Conservation (phyloP, 129 eudicot species). For the Rutidosis leptorrhynchoides region DNA sequence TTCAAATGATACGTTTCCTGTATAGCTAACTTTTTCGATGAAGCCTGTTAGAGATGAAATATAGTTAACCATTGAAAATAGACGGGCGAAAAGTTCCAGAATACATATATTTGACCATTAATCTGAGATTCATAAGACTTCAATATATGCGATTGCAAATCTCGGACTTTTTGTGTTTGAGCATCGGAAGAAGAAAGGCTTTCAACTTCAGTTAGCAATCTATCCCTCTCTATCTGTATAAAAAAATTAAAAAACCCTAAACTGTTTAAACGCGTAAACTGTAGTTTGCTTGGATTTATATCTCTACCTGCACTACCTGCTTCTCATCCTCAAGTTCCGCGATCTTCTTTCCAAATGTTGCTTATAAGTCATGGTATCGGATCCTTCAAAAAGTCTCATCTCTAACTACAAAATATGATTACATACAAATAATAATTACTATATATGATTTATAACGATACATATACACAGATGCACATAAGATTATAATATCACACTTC, state of each 20-base stretch:
- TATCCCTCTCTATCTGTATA: slow-evolving; percentile 90
- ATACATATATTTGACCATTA: neutral
- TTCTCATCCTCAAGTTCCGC: slow-evolving; percentile 96
- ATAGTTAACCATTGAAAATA: neutral
- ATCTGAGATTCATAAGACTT: slow-evolving; percentile 94
- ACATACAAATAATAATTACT: slow-evolving; percentile 2
- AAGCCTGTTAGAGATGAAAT: neutral
- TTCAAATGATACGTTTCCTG: neutral
- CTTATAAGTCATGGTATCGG: slow-evolving; percentile 80
- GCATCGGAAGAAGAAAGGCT: slow-evolving; percentile 78
- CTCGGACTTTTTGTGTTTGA: slow-evolving; percentile 79
- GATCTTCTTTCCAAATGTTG: slow-evolving; percentile 95
- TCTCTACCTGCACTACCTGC: slow-evolving; percentile 83
- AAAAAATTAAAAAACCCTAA: neutral
- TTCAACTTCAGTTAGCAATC: slow-evolving; percentile 84
- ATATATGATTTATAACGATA: neutral
- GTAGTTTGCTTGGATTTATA: slow-evolving; percentile 7
- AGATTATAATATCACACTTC: slow-evolving; percentile 47
- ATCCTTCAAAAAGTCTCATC: slow-evolving; percentile 85
- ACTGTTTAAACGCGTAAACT: neutral
- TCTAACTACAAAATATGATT: slow-evolving; percentile 65
- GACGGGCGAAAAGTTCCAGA: neutral
- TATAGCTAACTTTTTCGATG: neutral
- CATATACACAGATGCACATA: neutral
- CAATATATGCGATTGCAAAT: slow-evolving; percentile 78